Evolutionary conservation across 306 rosid species (phyloP).

Genomic region (Arachis hypogaea): DNA sequence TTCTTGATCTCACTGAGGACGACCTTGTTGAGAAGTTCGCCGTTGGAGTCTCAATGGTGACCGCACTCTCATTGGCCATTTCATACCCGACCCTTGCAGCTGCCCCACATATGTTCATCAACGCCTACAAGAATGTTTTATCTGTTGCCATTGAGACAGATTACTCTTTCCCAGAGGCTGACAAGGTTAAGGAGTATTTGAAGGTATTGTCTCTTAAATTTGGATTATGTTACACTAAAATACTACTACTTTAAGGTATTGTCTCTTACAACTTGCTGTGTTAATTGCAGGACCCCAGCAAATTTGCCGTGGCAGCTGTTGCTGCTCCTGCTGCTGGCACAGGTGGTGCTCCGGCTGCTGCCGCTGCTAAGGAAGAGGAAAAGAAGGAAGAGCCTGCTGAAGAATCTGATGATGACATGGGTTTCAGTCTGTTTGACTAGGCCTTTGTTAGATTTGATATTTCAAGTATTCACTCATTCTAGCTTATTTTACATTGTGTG

Average conservation of each 20-base stretch:
- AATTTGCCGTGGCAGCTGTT: slow-evolving; percentile 53
- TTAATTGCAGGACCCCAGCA: slow-evolving; percentile 56
- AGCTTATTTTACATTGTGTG: not conserved
- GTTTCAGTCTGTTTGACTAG: slow-evolving; percentile 45
- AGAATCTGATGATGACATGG: slow-evolving; percentile 52
- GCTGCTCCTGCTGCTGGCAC: slow-evolving; percentile 40
- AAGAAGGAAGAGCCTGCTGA: slow-evolving; percentile 74
- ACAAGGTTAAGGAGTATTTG: slow-evolving; percentile 75
- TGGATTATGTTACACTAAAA: too few relatives aligned
- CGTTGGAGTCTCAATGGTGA: slow-evolving; percentile 69
- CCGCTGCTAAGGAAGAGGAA: slow-evolving; percentile 61
- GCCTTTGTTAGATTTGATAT: not conserved
- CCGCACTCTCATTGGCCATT: slow-evolving; percentile 74
- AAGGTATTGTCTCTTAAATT: slow-evolving; percentile 47
- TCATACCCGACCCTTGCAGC: slow-evolving; percentile 88
- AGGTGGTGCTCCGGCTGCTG: slow-evolving; percentile 47
- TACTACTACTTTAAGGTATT: not conserved
- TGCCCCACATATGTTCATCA: slow-evolving; percentile 83
- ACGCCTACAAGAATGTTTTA: slow-evolving; percentile 78
- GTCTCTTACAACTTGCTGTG: not conserved
- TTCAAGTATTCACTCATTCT: not conserved
- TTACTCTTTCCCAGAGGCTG: slow-evolving; percentile 74
- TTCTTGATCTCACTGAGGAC: slow-evolving; percentile 82
- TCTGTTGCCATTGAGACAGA: slow-evolving; percentile 69
- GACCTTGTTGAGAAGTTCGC: slow-evolving; percentile 79